phyloP scores from a whole-genome alignment of 352 stramenopile species.

The Pythium oligandrum region DNA sequence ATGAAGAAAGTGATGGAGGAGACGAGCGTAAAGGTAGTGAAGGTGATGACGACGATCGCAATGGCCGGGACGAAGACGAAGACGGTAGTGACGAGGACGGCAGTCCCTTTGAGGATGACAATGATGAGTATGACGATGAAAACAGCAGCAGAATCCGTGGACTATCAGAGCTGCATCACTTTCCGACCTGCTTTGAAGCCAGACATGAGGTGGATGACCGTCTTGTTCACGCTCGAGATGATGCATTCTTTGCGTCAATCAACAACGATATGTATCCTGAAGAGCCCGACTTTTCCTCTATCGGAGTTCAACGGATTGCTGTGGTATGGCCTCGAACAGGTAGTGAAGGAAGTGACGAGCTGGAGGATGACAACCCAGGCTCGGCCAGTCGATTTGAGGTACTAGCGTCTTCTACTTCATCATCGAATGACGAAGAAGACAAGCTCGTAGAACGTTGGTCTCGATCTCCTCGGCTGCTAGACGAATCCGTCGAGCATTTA shows the following conservation, averaged over 20 bases:
- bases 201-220: too few species aligned
- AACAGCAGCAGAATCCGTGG: neutral
- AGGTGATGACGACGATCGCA: neutral
- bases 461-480: constrained; percentile 8
- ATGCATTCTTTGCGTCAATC: neutral
- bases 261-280: constrained; percentile 4
- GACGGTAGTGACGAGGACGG: constrained; percentile 1
- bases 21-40: neutral
- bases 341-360: neutral
- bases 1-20: constrained; percentile 2
- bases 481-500: constrained; percentile 5
- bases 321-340: constrained; percentile 27
- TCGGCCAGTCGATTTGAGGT: constrained; percentile 6
- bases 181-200: too few species aligned
- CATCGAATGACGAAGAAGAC: neutral
- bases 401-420: constrained; percentile 6
- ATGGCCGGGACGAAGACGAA: constrained; percentile 1
- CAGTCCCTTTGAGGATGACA: neutral
- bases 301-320: constrained; percentile 50
- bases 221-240: too few species aligned
- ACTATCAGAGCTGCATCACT: too few species aligned
- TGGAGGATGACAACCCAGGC: constrained; percentile 1
- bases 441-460: neutral
- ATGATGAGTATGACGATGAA: constrained; percentile 1
- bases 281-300: constrained; percentile 38